Base-by-base conservation (phyloP, 73 alveolate species). In the Tetrahymena borealis region DNA sequence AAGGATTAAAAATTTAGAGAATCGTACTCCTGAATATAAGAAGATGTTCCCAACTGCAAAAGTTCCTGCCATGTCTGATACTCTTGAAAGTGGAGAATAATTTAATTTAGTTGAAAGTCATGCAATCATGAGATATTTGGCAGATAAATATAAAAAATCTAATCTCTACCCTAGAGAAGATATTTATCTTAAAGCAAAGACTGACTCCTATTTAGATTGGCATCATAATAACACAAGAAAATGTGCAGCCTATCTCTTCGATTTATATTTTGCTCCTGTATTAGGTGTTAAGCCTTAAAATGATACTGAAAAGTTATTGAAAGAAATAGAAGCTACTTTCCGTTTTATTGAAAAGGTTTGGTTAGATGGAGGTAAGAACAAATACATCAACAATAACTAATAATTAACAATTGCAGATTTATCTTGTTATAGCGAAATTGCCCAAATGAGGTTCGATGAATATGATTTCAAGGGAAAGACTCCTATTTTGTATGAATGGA, bases 111-210 rank as follows among this genome's bases (percentile, higher is more conserved):
- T 31, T n/a, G 98, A 96, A 91, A 94, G 97, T 39, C 98, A 96
- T 78, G 94, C 98, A 10, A 96, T 96, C 35, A 35, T 96, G 95
- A 94, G 96, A 42, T 96, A 96, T 43, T 79, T 96, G 39, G 91
- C 94, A 3, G 42, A 37, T 13, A 37, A 96, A 2, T 90, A 95
- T 38, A 79, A 91, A n/a, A 93, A 78, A 7, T 93, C 94, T 40
- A 96, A 94, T 42, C 97, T 94, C 33, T 96, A 96, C 96, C 95
- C 94, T 78, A 96, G 97, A 11, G 90, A 90, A 41, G 95, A 94
- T 90, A 39, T 78, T n/a, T 43, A 79, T 28, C 91, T 92, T 36
- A 91, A 95, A 36, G 94, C 96, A 10, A 35, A 36, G 78, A 95
- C 94, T 12, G 96, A 96, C 33, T 33, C n/a, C 28, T 94, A 94